These are phyloP conservation scores for Pterocarpus santalinus DNA, from an alignment of 306 rosid genomes.

Conservation along the genomic window DNA sequence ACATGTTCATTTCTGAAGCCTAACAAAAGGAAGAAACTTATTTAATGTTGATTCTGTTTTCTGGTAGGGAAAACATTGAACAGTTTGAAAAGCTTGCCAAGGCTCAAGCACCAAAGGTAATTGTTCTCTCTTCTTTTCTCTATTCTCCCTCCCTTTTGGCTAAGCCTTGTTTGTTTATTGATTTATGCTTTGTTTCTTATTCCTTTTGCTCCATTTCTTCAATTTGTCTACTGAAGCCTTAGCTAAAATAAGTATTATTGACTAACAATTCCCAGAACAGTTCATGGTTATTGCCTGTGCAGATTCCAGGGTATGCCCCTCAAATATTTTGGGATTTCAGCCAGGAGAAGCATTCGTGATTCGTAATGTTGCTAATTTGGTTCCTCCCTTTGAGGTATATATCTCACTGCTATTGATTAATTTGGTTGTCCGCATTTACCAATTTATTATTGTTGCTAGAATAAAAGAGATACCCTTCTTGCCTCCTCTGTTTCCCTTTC, in stretches of 20 bases:
- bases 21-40: conserved; percentile 20
- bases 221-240: conserved; percentile 21
- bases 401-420: conserved; percentile 29
- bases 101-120: conserved; percentile 89
- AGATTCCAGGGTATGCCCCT: conserved; percentile 98
- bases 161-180: not conserved
- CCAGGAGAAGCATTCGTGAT: conserved; percentile 94
- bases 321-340: conserved; percentile 84
- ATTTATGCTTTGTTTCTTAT: conserved; percentile 25
- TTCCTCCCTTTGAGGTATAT: conserved; percentile 83
- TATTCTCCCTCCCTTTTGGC: not conserved
- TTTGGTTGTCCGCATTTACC: conserved; percentile 25
- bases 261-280: conserved; percentile 76
- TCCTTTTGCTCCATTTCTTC: conserved; percentile 36
- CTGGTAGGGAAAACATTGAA: conserved; percentile 68
- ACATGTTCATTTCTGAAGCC: conserved; percentile 26
- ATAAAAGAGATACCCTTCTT: conserved; percentile 21
- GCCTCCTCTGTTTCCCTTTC: conserved; percentile 30
- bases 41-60: conserved; percentile 44
- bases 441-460: conserved; percentile 8
- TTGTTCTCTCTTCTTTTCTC: conserved; percentile 10
- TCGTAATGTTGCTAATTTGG: conserved; percentile 95
- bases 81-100: conserved; percentile 79
- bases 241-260: conserved; percentile 22
- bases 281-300: conserved; percentile 98